Conservation (phyloP, 2,329 filamentous ascomycete species). For the Dactylellina parvicollis region DNA sequence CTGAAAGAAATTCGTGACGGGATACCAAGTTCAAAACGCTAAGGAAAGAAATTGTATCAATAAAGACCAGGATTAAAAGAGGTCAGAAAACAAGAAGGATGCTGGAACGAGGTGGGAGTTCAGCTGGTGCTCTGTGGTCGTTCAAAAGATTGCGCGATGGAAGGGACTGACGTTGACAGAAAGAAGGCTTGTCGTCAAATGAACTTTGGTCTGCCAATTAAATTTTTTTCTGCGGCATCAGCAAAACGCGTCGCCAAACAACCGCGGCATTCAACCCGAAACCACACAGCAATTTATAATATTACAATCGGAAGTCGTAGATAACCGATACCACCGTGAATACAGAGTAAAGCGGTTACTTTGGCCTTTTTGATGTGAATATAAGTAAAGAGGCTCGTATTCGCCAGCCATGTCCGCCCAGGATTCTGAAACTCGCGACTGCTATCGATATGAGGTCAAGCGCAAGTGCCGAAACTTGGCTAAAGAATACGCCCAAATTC, state of each 20-base stretch:
- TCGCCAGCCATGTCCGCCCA: slow-evolving; percentile 8
- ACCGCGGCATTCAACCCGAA: slow-evolving; percentile 27
- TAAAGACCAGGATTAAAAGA: neutral
- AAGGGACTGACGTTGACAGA: slow-evolving; percentile 30
- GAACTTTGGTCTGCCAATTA: slow-evolving; percentile 24
- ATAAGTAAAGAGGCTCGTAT: too few relatives aligned
- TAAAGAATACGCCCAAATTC: neutral
- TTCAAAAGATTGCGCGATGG: slow-evolving; percentile 33
- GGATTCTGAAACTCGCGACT: slow-evolving; percentile 18
- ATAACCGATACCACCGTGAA: too few relatives aligned
- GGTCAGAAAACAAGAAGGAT: neutral
- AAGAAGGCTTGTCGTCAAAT: slow-evolving; percentile 43
- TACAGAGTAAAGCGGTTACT: too few relatives aligned
- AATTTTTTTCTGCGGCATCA: slow-evolving; percentile 18
- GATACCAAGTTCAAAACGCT: slow-evolving; percentile 29
- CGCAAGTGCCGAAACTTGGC: slow-evolving; percentile 37
- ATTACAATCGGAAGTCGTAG: too few relatives aligned
- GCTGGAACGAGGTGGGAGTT: neutral
- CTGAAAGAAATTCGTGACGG: slow-evolving; percentile 47
- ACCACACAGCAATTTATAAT: neutral
- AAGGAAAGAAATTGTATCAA: slow-evolving; percentile 17
- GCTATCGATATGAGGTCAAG: slow-evolving; percentile 12
- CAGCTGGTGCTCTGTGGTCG: neutral
- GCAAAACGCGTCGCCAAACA: slow-evolving; percentile 41
- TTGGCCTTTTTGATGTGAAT: too few relatives aligned